Evolutionary conservation across 331 rosid species (phyloP).

Genomic region (Dryas integrifolia): DNA sequence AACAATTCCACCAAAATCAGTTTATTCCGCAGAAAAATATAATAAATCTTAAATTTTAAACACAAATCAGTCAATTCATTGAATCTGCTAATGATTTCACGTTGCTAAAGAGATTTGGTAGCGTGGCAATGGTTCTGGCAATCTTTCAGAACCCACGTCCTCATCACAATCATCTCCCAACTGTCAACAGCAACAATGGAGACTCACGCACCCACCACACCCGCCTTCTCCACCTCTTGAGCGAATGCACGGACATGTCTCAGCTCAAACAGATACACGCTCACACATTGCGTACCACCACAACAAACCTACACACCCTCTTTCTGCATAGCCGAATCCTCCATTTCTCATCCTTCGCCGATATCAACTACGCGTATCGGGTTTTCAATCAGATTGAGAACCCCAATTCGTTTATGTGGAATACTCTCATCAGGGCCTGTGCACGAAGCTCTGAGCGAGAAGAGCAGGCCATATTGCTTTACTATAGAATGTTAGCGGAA

Average conservation of each 20-base stretch:
- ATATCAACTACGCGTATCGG: conserved; percentile 54
- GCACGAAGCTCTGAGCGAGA: conserved; percentile 48
- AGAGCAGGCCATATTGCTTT: conserved; percentile 41
- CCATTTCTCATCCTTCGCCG: conserved; percentile 37
- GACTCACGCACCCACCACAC: conserved; percentile 18
- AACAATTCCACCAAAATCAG: too few species aligned
- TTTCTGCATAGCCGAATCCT: conserved; percentile 56
- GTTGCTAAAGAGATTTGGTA: background rate
- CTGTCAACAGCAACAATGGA: conserved; percentile 15
- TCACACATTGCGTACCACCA: conserved; percentile 52
- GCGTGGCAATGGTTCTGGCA: conserved; percentile 31
- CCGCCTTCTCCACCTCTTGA: conserved; percentile 50
- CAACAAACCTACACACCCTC: conserved; percentile 39
- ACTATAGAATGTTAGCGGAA: conserved; percentile 44
- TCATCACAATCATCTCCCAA: background rate
- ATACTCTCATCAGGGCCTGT: conserved; percentile 65
- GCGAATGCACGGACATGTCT: conserved; percentile 33
- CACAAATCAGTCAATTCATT: too few species aligned
- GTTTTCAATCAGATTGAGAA: conserved; percentile 42
- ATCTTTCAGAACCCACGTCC: conserved; percentile 22
- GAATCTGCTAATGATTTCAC: background rate
- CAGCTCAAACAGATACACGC: conserved; percentile 73
- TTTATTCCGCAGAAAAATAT: too few species aligned
- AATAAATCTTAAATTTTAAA: too few species aligned
- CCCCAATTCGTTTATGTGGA: conserved; percentile 84